Conservation (phyloP, 2,329 filamentous ascomycete genomes). For the Stagonosporopsis chrysanthemi region DNA sequence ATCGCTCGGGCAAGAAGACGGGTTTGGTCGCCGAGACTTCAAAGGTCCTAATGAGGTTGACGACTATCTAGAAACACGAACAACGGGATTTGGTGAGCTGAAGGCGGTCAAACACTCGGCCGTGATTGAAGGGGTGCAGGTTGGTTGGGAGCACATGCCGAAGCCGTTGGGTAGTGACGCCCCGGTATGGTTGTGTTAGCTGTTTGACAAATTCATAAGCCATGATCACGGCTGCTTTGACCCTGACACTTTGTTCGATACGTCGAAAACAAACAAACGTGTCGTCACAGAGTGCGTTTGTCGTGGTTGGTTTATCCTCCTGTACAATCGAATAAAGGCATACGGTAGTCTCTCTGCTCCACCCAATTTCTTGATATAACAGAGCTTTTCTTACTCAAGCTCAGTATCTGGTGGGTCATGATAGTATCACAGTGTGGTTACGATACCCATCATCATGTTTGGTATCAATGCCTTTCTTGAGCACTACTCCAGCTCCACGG, state of each 20-base stretch:
- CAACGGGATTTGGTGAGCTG: constrained; percentile 58
- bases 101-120: constrained; percentile 59
- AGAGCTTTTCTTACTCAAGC: too few relatives aligned
- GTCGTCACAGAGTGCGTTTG: too few relatives aligned
- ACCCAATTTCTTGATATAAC: too few relatives aligned
- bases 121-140: constrained; percentile 53
- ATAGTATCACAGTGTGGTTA: too few relatives aligned
- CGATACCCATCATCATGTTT: too few relatives aligned
- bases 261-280: not conserved
- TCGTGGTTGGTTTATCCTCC: too few relatives aligned
- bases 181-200: constrained; percentile 48
- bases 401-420: too few relatives aligned
- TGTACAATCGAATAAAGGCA: too few relatives aligned
- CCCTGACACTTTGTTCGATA: not conserved
- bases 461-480: not conserved
- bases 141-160: constrained; percentile 62
- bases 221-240: not conserved
- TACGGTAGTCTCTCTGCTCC: too few relatives aligned
- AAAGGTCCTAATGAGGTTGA: constrained; percentile 39
- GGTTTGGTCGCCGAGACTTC: constrained; percentile 53
- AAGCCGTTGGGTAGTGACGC: constrained; percentile 58
- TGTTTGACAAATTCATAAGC: not conserved
- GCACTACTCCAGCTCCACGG: not conserved
- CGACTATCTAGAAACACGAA: constrained; percentile 54
- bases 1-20: constrained; percentile 59